Base-by-base conservation (phyloP, 805 yeast genomes). In the Komagataella kurtzmanii region DNA sequence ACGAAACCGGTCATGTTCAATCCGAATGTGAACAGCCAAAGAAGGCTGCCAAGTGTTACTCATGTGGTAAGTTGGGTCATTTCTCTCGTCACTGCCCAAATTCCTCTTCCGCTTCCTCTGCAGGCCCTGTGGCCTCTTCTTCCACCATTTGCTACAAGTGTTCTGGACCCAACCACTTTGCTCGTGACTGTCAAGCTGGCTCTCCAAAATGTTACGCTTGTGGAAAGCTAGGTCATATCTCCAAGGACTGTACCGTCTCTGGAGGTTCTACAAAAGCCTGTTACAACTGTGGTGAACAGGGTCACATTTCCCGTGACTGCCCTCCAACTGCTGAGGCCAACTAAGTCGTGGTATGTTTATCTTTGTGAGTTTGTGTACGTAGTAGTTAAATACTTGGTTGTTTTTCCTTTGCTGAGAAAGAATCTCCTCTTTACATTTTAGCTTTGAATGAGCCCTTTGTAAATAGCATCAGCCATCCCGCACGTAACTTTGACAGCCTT, bases 141-240 rank as follows among this genome's bases (percentile, higher is more conserved):
- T 14, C 45, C 17, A 36, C 53, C 55, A 78, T 87, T 54, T 87
- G 96, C 71, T 85, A 84, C 82, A 87, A 83, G 71, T 87, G 95
- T 68, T 95, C 95, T 64, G 93, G 91, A 57, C 89, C 93, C 65
- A 87, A 87, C 80, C 96, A 88, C 69, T 84, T 83, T 71, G 95
- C 96, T 58, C 84, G 87, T 73, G 95, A 88, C 69, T 88, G 96
- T 71, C 84, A 81, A 67, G 77, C 80, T 53, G 77, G 75, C 58
- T 71, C 69, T 52, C 76, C 81, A 65, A 87, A 87, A 71, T 89
- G 97, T 72, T 90, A 88, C 77, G 85, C 90, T 56, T 89, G 97
- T 71, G 96, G 96, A 60, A 81, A 83, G 69, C 73, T 79, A 56
- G 97, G 97, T 53, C 97, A 90, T 74, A 81, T 88, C 61, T 81